phyloP scores from a whole-genome alignment of 257 asterid genomes.

The Mentha longifolia region DNA sequence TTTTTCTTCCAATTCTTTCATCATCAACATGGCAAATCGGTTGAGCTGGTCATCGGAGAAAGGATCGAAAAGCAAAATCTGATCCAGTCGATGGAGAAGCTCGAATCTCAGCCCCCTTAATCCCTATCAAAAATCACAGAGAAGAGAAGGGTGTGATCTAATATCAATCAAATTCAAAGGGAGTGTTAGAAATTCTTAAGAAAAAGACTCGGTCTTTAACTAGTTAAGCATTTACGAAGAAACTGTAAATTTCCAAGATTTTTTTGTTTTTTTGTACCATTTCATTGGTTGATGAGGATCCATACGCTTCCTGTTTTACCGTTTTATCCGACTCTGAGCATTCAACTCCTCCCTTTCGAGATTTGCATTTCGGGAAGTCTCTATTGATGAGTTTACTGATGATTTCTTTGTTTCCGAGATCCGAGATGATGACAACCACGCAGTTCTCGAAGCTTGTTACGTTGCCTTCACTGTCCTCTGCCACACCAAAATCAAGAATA shows the following conservation, averaged over 20 bases:
- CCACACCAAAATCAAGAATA: slow-evolving; percentile 23
- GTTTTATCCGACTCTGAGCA: no score
- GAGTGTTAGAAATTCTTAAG: no score
- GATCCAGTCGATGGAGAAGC: neutral
- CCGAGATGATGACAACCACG: slow-evolving; percentile 23
- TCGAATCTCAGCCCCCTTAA: neutral
- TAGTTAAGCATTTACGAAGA: no score
- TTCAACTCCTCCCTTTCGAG: no score
- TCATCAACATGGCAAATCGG: neutral
- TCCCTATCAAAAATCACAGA: no score
- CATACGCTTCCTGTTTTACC: no score
- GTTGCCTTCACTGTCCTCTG: slow-evolving; percentile 19
- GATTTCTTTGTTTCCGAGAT: slow-evolving; percentile 29
- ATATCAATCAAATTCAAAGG: no score
- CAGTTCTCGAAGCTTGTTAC: slow-evolving; percentile 12
- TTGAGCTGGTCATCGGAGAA: neutral
- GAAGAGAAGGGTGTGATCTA: no score
- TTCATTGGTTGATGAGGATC: no score
- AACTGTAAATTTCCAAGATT: no score
- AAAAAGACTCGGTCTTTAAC: no score
- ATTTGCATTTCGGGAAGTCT: neutral
- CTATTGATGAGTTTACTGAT: slow-evolving; percentile 23
- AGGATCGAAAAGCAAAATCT: neutral
- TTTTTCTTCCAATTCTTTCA: neutral
- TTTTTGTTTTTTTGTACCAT: no score